Evolutionary conservation across 1,284 basidiomycete species (phyloP).

Genomic region (Trichosporon inkin): DNA sequence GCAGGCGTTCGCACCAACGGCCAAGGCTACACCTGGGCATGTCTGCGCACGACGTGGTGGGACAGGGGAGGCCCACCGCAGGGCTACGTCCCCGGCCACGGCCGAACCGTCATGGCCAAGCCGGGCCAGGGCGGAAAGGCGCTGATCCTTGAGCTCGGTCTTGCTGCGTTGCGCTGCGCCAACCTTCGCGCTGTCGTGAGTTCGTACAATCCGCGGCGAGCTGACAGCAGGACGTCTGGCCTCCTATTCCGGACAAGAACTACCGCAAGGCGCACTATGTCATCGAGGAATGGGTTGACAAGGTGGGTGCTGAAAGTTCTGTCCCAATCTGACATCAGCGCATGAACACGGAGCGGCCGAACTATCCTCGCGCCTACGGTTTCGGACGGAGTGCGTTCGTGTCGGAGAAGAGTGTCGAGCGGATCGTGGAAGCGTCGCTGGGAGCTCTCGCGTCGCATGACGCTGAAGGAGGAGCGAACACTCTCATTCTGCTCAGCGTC

Average conservation of each 20-base stretch:
- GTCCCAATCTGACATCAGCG: slow-evolving; percentile 27
- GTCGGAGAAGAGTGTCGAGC: slow-evolving; percentile 63
- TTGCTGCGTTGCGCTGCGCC: slow-evolving; percentile 69
- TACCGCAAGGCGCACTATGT: slow-evolving; percentile 80
- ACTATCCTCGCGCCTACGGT: slow-evolving; percentile 41
- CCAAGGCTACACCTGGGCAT: slow-evolving; percentile 53
- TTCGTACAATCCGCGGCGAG: neutral
- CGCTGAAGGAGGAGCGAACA: slow-evolving; percentile 66
- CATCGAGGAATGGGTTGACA: slow-evolving; percentile 71
- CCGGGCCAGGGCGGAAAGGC: slow-evolving; percentile 43
- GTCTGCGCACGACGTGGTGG: slow-evolving; percentile 70
- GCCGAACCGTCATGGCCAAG: slow-evolving; percentile 33
- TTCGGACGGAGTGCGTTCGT: slow-evolving; percentile 74
- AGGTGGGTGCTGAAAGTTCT: slow-evolving; percentile 53
- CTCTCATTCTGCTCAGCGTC: slow-evolving; percentile 69
- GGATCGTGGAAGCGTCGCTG: slow-evolving; percentile 69
- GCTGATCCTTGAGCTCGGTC: slow-evolving; percentile 70
- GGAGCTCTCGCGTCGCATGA: slow-evolving; percentile 69
- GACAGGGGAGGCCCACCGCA: slow-evolving; percentile 59
- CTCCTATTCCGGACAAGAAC: slow-evolving; percentile 70
- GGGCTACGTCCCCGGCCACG: slow-evolving; percentile 47
- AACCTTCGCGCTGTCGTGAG: slow-evolving; percentile 62
- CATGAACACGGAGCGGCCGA: slow-evolving; percentile 41
- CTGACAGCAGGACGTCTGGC: slow-evolving; percentile 65
- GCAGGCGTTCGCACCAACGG: slow-evolving; percentile 53